Evolutionary conservation across 2,329 filamentous ascomycete genomes (phyloP).

Genomic region (Xylariaceae sp.): DNA sequence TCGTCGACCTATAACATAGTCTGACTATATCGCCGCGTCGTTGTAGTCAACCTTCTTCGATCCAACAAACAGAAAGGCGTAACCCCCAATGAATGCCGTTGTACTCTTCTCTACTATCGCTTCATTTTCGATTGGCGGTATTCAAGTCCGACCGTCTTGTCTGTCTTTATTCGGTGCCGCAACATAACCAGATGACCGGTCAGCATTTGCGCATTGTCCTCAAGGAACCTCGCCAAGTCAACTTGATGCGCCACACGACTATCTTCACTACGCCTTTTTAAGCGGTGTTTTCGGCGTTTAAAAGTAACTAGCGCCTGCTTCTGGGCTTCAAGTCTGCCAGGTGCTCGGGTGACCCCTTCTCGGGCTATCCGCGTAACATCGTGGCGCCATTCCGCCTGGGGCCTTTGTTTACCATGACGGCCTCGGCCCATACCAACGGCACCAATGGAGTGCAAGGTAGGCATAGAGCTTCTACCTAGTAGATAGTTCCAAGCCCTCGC

Average conservation of each 20-base stretch:
- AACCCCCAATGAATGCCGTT: slow-evolving; percentile 1
- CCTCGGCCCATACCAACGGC: slow-evolving; percentile 23
- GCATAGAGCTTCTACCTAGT: background rate
- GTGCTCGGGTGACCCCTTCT: background rate
- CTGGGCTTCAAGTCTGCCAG: background rate
- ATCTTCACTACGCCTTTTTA: slow-evolving; percentile 8
- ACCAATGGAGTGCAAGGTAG: slow-evolving; percentile 27
- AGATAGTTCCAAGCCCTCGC: background rate
- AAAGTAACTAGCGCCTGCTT: background rate
- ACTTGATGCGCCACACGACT: slow-evolving; percentile 3
- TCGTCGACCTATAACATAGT: slow-evolving; percentile 2
- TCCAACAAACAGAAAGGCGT: slow-evolving; percentile 3
- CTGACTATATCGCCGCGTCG: slow-evolving; percentile 4
- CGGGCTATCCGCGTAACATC: background rate
- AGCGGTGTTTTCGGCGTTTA: slow-evolving; percentile 5
- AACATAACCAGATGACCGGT: slow-evolving; percentile 17
- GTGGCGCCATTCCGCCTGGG: background rate
- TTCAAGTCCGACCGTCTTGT: slow-evolving; percentile 18
- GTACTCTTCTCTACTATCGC: background rate
- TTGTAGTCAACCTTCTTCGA: slow-evolving; percentile 9
- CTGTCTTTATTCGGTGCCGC: slow-evolving; percentile 17
- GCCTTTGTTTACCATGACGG: slow-evolving; percentile 21
- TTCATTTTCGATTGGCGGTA: slow-evolving; percentile 16
- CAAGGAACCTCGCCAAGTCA: slow-evolving; percentile 3
- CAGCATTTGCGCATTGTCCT: slow-evolving; percentile 21